phyloP scores from a whole-genome alignment of 2,329 filamentous ascomycete genomes.

The Colletotrichum gloeosporioides region DNA sequence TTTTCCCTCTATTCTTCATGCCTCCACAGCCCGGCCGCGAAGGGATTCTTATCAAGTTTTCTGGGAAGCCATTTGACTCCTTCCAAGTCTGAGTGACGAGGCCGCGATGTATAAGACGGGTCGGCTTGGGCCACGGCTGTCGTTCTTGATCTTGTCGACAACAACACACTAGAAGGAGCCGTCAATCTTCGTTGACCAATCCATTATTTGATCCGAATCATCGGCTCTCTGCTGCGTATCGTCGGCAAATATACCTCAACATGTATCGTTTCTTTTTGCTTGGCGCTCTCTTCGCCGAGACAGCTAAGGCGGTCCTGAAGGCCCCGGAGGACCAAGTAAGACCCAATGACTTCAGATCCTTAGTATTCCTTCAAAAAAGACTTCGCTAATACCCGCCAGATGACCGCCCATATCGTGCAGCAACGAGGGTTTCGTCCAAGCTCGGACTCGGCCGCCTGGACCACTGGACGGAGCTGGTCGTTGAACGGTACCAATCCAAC shows the following conservation, averaged over 20 bases:
- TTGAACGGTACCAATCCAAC: conserved; percentile 18
- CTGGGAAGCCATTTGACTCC: neutral
- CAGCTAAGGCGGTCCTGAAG: neutral
- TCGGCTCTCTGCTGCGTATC: neutral
- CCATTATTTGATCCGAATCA: neutral
- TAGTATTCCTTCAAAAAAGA: neutral
- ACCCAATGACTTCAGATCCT: neutral
- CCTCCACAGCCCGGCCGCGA: neutral
- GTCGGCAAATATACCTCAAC: neutral
- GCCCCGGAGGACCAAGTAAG: neutral
- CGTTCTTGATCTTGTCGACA: neutral
- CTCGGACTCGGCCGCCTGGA: neutral
- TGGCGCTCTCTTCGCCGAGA: neutral
- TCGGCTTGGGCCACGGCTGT: neutral
- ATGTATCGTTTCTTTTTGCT: neutral
- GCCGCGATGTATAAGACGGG: neutral
- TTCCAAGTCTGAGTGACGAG: neutral
- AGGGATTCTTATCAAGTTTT: neutral
- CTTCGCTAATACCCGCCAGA: neutral
- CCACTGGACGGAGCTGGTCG: neutral
- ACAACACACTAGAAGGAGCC: neutral
- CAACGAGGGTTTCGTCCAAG: neutral
- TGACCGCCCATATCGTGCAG: neutral
- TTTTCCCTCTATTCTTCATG: neutral
- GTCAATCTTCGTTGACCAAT: neutral